Percentiles rank a stretch among this genome's conserved stretches.
Conservation (phyloP, 2,329 filamentous ascomycete genomes). For the Penicillium crustosum region DNA sequence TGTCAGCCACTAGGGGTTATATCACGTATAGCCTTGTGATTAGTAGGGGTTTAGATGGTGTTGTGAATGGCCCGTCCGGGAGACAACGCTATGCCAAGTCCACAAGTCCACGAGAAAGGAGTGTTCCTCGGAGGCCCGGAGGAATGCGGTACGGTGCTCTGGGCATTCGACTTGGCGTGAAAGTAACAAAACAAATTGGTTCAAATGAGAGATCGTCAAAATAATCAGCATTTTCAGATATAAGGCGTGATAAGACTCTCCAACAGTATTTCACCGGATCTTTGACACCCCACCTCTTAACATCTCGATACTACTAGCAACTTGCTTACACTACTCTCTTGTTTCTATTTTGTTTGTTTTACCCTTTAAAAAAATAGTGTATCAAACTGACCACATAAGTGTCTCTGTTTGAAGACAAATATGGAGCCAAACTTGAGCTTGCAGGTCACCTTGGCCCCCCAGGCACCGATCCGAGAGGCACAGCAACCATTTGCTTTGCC, state of each 20-base stretch:
- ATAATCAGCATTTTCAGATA: not conserved
- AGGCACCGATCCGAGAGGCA: conserved; percentile 15
- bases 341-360: not conserved
- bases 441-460: conserved; percentile 20
- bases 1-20: not conserved
- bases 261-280: not conserved
- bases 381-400: not conserved
- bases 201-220: not conserved
- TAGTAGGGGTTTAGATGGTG: not conserved
- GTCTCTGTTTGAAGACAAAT: not conserved
- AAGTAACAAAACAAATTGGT: conserved; percentile 2
- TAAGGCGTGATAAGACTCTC: not conserved
- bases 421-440: conserved; percentile 19
- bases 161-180: conserved; percentile 1
- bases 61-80: not conserved
- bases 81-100: not conserved
- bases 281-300: not conserved
- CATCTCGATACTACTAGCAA: not conserved
- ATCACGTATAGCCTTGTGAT: not conserved
- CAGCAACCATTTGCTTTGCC: conserved; percentile 21
- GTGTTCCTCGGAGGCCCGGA: not conserved
- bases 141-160: not conserved
- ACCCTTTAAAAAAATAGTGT: not conserved
- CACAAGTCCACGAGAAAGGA: too few relatives aligned
- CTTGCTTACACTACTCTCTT: not conserved